Percentiles rank a stretch among this genome's conserved stretches.
phyloP scores from a whole-genome alignment of 306 rosid species.

The Sicyos baderoa region DNA sequence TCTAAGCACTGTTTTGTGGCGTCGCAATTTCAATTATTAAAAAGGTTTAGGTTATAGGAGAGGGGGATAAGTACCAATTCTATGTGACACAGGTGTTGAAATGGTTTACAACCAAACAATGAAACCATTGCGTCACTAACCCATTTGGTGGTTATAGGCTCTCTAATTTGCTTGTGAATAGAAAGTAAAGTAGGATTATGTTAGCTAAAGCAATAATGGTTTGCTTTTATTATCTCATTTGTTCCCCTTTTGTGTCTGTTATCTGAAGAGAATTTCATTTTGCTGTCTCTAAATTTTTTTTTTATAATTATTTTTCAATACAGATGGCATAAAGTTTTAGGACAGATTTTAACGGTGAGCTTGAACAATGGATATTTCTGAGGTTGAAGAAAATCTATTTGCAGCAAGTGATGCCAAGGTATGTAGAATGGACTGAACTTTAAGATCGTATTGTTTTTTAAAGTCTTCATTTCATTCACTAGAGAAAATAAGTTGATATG shows the following conservation, averaged over 20 bases:
- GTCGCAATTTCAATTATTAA: constrained; percentile 1
- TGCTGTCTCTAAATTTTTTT: constrained; percentile 19
- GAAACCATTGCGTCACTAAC: too few relatives aligned
- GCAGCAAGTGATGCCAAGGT: constrained; percentile 63
- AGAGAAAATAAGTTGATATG: neutral
- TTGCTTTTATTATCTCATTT: neutral
- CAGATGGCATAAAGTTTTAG: constrained; percentile 36
- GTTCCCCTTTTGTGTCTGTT: neutral
- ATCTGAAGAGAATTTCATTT: neutral
- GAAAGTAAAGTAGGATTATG: neutral
- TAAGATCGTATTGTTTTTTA: too few relatives aligned
- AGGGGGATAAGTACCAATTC: too few relatives aligned
- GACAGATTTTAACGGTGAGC: constrained; percentile 19
- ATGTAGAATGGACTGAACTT: too few relatives aligned
- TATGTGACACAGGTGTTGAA: too few relatives aligned
- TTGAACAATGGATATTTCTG: constrained; percentile 57
- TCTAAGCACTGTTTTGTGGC: neutral
- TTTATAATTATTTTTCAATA: constrained; percentile 20
- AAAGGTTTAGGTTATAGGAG: constrained; percentile 5
- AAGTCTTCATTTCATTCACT: too few relatives aligned
- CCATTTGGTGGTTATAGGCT: constrained; percentile 13
- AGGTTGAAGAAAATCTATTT: constrained; percentile 72
- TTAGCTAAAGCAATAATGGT: neutral
- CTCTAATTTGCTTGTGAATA: neutral
- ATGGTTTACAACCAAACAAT: too few relatives aligned